Conservation (phyloP, 177 flowering plant species). For the Vitis hybrid region DNA sequence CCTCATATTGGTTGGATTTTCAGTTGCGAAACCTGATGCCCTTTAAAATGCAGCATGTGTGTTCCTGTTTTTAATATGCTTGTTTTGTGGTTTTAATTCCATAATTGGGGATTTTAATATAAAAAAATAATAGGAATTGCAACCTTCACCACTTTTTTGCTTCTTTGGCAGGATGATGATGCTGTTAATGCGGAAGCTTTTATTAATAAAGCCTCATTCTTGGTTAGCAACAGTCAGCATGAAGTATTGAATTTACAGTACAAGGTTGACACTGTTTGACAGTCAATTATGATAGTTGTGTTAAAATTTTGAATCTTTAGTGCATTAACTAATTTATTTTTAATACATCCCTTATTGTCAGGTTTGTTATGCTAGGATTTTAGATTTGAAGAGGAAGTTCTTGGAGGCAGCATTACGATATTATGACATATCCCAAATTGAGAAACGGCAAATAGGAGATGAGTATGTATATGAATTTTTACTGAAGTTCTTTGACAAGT, state of each 20-base stretch:
- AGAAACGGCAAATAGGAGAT: conserved; percentile 92
- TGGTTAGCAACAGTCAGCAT: conserved; percentile 89
- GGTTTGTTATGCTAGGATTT: conserved; percentile 96
- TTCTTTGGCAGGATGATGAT: conserved; percentile 85
- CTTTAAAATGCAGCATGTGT: too few relatives aligned
- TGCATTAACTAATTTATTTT: not conserved
- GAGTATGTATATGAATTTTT: conserved; percentile 58
- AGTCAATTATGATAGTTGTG: not conserved
- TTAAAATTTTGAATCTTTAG: not conserved
- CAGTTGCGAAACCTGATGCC: too few relatives aligned
- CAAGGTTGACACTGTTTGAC: conserved; percentile 53
- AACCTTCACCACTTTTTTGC: not conserved
- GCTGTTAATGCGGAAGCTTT: conserved; percentile 97
- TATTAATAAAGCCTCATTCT: conserved; percentile 92
- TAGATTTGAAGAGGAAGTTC: conserved; percentile 93
- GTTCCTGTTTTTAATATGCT: not conserved
- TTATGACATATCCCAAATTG: conserved; percentile 95
- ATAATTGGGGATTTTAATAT: not conserved
- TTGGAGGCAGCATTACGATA: conserved; percentile 96
- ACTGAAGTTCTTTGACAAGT: too few relatives aligned
- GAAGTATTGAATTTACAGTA: conserved; percentile 90
- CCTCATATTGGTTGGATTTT: too few relatives aligned
- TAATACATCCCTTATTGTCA: conserved; percentile 19
- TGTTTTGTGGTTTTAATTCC: not conserved
- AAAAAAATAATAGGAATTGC: too few relatives aligned